Conservation (phyloP, 177 flowering plant species). For the Vitis hybrid region DNA sequence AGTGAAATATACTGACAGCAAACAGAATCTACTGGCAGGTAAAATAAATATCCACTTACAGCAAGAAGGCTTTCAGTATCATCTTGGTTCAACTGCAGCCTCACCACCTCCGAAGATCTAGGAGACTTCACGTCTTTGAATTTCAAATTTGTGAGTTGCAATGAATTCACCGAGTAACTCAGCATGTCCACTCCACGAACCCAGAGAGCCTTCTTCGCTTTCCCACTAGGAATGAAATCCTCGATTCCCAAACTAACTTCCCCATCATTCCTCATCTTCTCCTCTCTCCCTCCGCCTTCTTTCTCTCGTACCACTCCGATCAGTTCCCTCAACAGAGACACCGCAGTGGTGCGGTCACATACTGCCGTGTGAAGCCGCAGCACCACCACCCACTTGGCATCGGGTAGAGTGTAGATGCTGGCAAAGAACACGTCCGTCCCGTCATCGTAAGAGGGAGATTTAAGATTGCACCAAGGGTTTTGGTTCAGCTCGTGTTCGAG, state of each 20-base stretch:
- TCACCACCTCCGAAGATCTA: conserved; percentile 30
- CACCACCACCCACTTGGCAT: conserved; percentile 18
- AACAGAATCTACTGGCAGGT: too few relatives aligned
- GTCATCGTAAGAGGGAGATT: neutral
- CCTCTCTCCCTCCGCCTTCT: conserved; percentile 1
- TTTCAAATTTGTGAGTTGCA: conserved; percentile 33
- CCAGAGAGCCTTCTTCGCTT: conserved; percentile 33
- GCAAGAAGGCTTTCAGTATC: conserved; percentile 28
- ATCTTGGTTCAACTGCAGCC: conserved; percentile 19
- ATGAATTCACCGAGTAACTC: conserved; percentile 37
- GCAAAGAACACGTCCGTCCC: conserved; percentile 19
- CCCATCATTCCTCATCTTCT: conserved; percentile 9
- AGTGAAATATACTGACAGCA: too few relatives aligned
- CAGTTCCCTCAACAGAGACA: conserved; percentile 32
- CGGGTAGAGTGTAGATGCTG: conserved; percentile 15
- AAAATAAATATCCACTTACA: conserved; percentile 17
- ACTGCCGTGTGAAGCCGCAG: conserved; percentile 29
- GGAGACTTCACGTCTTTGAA: conserved; percentile 29
- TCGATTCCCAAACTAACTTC: conserved; percentile 37
- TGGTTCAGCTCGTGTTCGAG: conserved; percentile 36
- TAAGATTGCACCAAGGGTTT: conserved; percentile 15
- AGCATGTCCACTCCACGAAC: conserved; percentile 41
- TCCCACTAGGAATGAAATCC: conserved; percentile 30
- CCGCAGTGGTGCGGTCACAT: conserved; percentile 43
- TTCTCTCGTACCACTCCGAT: conserved; percentile 15